Conservation (phyloP, 2,329 filamentous ascomycete genomes). For the Sphaerulina musiva region DNA sequence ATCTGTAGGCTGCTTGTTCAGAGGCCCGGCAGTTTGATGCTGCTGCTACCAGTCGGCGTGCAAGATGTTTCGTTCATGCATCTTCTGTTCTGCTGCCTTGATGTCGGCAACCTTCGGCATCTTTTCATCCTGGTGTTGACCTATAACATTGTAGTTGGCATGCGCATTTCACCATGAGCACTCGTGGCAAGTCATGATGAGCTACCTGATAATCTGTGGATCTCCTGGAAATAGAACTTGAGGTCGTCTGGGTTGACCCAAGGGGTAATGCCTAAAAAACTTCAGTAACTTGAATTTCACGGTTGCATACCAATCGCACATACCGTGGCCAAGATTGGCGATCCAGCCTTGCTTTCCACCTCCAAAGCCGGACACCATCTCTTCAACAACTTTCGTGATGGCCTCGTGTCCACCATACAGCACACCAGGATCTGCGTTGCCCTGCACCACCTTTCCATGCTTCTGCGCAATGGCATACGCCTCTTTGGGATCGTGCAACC, state of each 20-base stretch:
- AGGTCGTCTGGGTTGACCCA: constrained; percentile 90
- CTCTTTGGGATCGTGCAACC: constrained; percentile 82
- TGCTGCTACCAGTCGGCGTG: constrained; percentile 30
- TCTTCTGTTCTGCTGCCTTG: constrained; percentile 28
- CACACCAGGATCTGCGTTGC: constrained; percentile 90
- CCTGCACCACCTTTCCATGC: constrained; percentile 77
- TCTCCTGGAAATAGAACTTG: constrained; percentile 88
- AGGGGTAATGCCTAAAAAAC: constrained; percentile 71
- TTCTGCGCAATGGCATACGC: constrained; percentile 66
- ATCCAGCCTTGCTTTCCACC: constrained; percentile 90
- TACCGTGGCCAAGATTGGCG: constrained; percentile 90
- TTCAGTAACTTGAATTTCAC: constrained; percentile 8
- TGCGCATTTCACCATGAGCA: constrained; percentile 2
- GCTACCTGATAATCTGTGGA: constrained; percentile 53
- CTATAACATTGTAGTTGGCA: constrained; percentile 31
- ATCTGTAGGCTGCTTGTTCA: constrained; percentile 1
- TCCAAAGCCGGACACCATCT: constrained; percentile 81
- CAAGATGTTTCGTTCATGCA: constrained; percentile 34
- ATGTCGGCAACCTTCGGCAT: constrained; percentile 22
- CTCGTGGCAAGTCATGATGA: constrained; percentile 26
- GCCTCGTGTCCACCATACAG: constrained; percentile 76
- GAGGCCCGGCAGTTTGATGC: too few relatives aligned
- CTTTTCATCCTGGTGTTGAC: constrained; percentile 21
- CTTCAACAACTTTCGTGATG: constrained; percentile 74
- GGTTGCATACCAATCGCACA: constrained; percentile 29